A percentile compares a stretch with the other conserved stretches of the same genome.
These are phyloP conservation scores for Calonectria crousiana DNA, from an alignment of 2,329 filamentous ascomycete genomes.

Conservation along the genomic window DNA sequence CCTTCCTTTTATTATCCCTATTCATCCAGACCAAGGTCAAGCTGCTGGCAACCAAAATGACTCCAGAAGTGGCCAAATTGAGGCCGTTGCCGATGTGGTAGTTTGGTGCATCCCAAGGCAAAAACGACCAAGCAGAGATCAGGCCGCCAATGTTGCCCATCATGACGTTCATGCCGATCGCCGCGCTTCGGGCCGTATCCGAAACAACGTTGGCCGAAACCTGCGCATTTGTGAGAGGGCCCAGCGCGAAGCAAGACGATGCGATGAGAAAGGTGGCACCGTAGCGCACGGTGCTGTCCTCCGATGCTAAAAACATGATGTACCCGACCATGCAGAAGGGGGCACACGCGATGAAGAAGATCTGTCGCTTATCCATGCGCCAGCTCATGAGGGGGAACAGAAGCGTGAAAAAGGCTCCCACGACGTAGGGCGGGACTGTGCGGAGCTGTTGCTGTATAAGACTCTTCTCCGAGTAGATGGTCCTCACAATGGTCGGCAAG, in stretches of 20 bases:
- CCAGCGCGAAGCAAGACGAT: neutral
- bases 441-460: neutral
- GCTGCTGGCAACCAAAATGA: neutral
- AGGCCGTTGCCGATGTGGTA: neutral
- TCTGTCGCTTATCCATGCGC: neutral
- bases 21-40: constrained; percentile 4
- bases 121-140: neutral
- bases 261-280: neutral
- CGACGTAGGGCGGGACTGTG: neutral
- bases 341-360: neutral
- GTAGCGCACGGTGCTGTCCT: neutral
- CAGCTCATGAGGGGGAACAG: neutral
- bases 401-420: neutral
- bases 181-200: neutral
- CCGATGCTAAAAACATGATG: neutral
- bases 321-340: constrained; percentile 4
- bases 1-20: neutral
- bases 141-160: neutral
- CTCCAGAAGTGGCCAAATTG: neutral
- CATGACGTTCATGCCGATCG: constrained; percentile 1
- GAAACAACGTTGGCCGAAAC: constrained; percentile 3
- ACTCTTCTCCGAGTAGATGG: neutral
- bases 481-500: neutral
- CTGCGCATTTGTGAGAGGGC: neutral
- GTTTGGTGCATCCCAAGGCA: neutral